Base-by-base conservation (phyloP, 1,284 basidiomycete genomes). In the Cryptococcus floricola region DNA sequence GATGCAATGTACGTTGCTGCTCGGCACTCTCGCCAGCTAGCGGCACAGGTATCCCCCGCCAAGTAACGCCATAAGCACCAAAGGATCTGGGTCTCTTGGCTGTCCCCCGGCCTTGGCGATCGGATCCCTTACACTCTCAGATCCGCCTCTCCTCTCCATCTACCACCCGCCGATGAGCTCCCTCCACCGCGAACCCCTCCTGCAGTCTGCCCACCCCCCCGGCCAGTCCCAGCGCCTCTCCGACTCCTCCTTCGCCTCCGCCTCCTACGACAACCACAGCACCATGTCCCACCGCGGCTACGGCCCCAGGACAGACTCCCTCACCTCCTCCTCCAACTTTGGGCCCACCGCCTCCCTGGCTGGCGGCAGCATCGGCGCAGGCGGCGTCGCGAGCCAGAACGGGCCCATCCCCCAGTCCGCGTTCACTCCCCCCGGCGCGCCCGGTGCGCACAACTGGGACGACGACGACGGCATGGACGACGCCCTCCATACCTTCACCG, bases 401-500 rank as follows among this genome's bases (percentile, higher is more conserved):
- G 31, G 5, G 10, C 5, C 31, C 31, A 34, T 34, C 6, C 39
- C 34, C 23, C 31, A 18, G 18, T 34, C 5, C 1, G 31, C 3
- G 1, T 34, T 34, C 31, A 34, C 31, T n/a, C 39, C 28, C n/a
- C 52, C 55, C 18, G 48, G 46, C 8, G 55, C 48, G 3, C 31
- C 23, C 23, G 23, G 23, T 8, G 31, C 31, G 7, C 31, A 34
- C 31, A 34, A 34, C 31, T 34, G 31, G 31, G 61, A 65, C 28
- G 67, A 71, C 47, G 75, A 78, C 31, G 74, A 74, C 39, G 75
- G 72, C 52, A 61, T 76, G 27, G 77, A 84, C 63, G 85, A 85
- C 51, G 77, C 78, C 1, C 77, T 81, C 1, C 88, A 89, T 72
- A 86, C 68, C 82, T 66, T 76, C 64, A 60, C 73, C 39, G 60